phyloP scores from a whole-genome alignment of 257 asterid species.

The Capsicum rhomboideum region DNA sequence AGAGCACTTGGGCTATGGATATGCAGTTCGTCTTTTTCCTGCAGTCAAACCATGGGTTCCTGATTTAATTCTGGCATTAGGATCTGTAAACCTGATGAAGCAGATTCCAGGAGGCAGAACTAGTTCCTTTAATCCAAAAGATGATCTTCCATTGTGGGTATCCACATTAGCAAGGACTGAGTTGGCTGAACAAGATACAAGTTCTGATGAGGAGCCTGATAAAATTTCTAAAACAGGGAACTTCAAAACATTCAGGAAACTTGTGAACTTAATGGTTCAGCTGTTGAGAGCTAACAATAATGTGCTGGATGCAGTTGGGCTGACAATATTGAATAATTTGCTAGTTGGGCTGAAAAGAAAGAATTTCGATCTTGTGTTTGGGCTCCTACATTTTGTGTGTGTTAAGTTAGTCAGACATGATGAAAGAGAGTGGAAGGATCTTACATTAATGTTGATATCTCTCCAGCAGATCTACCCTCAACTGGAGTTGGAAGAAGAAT shows the following conservation, averaged over 20 bases:
- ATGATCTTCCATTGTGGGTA: conserved; percentile 51
- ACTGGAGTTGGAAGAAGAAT: conserved; percentile 33
- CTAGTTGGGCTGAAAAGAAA: conserved; percentile 37
- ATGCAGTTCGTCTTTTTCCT: conserved; percentile 48
- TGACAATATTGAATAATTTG: conserved; percentile 32
- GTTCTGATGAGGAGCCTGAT: conserved; percentile 32
- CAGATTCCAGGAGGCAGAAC: conserved; percentile 19
- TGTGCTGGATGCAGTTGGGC: conserved; percentile 71
- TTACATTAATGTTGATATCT: conserved; percentile 36
- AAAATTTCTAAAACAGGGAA: conserved; percentile 13
- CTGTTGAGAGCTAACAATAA: conserved; percentile 31
- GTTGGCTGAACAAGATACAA: conserved; percentile 35
- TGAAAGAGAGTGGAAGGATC: conserved; percentile 41
- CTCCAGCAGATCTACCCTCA: conserved; percentile 33
- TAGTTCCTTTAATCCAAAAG: conserved; percentile 16
- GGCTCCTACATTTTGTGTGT: conserved; percentile 62
- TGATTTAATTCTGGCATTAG: conserved; percentile 71
- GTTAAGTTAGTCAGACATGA: conserved; percentile 41
- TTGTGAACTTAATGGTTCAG: conserved; percentile 39
- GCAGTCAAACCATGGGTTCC: conserved; percentile 71
- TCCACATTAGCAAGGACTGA: conserved; percentile 52
- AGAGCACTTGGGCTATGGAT: conserved; percentile 50
- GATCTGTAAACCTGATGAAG: conserved; percentile 43
- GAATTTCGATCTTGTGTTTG: conserved; percentile 40
- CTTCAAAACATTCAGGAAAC: conserved; percentile 49